Base-by-base conservation (phyloP, 331 rosid species). In the Cucumis variabilis region DNA sequence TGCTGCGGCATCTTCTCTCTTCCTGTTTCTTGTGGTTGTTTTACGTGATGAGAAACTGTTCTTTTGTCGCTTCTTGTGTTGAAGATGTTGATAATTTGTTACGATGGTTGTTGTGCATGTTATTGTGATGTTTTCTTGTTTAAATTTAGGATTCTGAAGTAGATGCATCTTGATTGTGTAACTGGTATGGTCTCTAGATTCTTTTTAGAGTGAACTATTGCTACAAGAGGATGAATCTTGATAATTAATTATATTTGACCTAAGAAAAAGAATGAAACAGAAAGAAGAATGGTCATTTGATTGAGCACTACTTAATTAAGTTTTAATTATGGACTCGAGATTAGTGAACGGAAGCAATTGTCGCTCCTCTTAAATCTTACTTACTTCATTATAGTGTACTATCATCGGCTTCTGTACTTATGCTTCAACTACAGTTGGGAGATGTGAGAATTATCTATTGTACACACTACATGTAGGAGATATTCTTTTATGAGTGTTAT, bases 61-160 rank as follows among this genome's bases (percentile, higher is more conserved):
- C n/a, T 30, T 55, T 5, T 37, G 20, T 19, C 20, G 69, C 51
- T 81, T 81, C 5, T 60, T 81, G 69, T 60, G 33, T 82, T 13
- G 41, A 80, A 55, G 68, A 28, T 58, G 68, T 80, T 30, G 68
- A 28, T 80, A 53, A 55, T 53, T 80, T 58, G 68, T 20, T 2
- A 27, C 23, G 55, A 62, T 62, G 50, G 20, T 80, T 24, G 3
- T 79, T 9, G 46, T 53, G 24, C 28, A 27, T 60, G 53, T 81
- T 81, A 28, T 55, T 20, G 28, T 41, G 81, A 12, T 41, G 55
- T 74, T 41, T 74, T 74, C 53, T 72, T 73, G 79, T 53, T 79
- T 11, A 7, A 81, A 28, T 58, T 81, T 81, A 58, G 50, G 11
- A 33, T 81, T 33, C 53, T 20, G 3, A 19, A 58, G 71, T 58